Evolutionary conservation across 495 filamentous ascomycete species (phyloP).

Genomic region (Entonaema liquescens): DNA sequence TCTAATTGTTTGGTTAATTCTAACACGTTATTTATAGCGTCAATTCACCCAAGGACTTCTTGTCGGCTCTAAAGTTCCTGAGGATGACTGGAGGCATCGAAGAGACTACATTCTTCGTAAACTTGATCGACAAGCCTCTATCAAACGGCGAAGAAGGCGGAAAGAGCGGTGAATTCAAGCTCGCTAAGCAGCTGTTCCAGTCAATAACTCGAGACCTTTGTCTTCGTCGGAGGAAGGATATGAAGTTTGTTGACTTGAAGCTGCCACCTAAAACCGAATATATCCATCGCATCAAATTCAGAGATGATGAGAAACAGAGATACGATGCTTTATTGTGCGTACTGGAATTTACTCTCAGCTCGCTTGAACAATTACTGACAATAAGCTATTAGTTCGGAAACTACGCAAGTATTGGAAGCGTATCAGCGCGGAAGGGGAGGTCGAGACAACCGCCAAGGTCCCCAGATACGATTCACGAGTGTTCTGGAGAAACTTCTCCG

Average conservation of each 20-base stretch:
- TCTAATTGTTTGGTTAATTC: not conserved
- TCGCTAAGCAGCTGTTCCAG: constrained; percentile 71
- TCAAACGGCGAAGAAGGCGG: constrained; percentile 63
- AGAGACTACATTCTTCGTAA: constrained; percentile 77
- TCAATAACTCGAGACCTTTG: constrained; percentile 84
- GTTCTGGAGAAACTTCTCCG: constrained; percentile 86
- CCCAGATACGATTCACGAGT: constrained; percentile 65
- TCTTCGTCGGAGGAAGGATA: constrained; percentile 85
- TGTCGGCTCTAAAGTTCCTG: constrained; percentile 82
- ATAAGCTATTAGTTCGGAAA: constrained; percentile 65
- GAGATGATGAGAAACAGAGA: constrained; percentile 76
- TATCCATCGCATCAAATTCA: constrained; percentile 80
- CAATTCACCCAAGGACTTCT: constrained; percentile 84
- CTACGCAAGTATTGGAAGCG: constrained; percentile 72
- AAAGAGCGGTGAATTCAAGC: not conserved
- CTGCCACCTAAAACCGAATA: constrained; percentile 83
- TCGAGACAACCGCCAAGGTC: not conserved
- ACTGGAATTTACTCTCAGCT: not conserved
- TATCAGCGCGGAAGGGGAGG: constrained; percentile 59
- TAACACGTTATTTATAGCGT: constrained; percentile 50
- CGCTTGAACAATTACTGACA: constrained; percentile 26
- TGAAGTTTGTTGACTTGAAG: constrained; percentile 86
- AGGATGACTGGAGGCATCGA: constrained; percentile 80
- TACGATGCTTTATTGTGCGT: constrained; percentile 78
- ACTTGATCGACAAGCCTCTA: constrained; percentile 76